Conservation (phyloP, 305 asterid species). For the Fraxinus ornus region DNA sequence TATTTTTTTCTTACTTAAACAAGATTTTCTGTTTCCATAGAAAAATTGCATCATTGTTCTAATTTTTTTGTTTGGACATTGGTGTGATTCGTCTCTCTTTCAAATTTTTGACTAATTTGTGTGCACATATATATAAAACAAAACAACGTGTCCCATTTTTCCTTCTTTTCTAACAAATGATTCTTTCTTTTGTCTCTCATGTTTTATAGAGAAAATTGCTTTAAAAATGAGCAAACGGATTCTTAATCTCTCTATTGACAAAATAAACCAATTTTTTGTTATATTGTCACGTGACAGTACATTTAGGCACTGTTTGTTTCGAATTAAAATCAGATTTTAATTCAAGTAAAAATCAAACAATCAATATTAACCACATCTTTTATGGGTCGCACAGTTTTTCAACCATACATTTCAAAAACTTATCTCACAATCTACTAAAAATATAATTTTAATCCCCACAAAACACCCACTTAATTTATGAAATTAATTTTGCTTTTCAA, state of each 20-base stretch:
- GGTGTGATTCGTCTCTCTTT: not conserved
- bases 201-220: not conserved
- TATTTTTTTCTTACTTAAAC: too few species aligned
- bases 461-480: not conserved
- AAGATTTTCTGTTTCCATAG: not conserved
- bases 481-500: not conserved
- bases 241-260: not conserved
- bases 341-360: too few species aligned
- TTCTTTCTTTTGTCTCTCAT: not conserved
- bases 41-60: too few species aligned
- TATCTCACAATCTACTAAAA: too few species aligned
- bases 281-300: not conserved
- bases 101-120: not conserved
- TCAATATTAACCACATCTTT: too few species aligned
- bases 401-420: too few species aligned
- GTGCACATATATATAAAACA: not conserved
- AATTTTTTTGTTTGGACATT: not conserved
- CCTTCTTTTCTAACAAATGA: not conserved
- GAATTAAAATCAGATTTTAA: too few species aligned
- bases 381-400: too few species aligned
- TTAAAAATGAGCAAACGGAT: not conserved
- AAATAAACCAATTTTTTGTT: not conserved
- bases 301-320: too few species aligned
- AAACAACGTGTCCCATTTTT: not conserved
- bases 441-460: too few species aligned